Evolutionary conservation across 2,329 filamentous ascomycete genomes (phyloP).

Genomic region (Calonectria honghensis): DNA sequence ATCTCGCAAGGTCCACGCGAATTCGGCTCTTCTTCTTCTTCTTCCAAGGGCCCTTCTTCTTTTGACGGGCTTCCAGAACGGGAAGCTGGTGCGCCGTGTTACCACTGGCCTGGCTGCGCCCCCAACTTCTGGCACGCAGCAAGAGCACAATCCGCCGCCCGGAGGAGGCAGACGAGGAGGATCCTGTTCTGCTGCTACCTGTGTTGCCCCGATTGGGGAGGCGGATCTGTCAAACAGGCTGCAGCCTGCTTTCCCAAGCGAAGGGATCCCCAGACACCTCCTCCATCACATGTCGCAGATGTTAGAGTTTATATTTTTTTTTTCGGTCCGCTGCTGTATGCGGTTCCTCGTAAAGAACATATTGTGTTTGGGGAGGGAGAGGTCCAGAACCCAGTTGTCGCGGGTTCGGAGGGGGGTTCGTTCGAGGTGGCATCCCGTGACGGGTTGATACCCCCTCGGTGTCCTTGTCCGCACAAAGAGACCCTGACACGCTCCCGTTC

Average conservation of each 20-base stretch:
- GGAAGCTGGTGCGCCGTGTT: conserved; percentile 22
- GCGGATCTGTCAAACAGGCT: neutral
- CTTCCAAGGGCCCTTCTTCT: conserved; percentile 8
- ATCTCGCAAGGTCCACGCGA: conserved; percentile 10
- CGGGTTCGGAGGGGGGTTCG: neutral
- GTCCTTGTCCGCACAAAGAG: conserved; percentile 2
- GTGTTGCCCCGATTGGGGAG: neutral
- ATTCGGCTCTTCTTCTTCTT: conserved; percentile 7
- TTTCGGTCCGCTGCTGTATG: neutral
- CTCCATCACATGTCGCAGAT: conserved; percentile 3
- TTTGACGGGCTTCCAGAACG: conserved; percentile 32
- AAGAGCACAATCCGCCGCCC: conserved; percentile 17
- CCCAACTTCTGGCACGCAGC: neutral
- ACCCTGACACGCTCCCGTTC: neutral
- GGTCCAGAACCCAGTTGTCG: neutral
- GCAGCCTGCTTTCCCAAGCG: neutral
- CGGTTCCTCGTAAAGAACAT: neutral
- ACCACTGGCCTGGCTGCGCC: conserved; percentile 8
- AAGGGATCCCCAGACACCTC: neutral
- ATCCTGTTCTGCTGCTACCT: neutral
- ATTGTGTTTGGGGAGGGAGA: neutral
- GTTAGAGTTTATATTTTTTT: neutral
- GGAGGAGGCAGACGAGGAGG: neutral
- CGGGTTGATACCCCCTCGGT: conserved; percentile 39
- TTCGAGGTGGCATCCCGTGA: conserved; percentile 30